phyloP scores from a whole-genome alignment of 345 rosid species.

The Noccaea caerulescens region DNA sequence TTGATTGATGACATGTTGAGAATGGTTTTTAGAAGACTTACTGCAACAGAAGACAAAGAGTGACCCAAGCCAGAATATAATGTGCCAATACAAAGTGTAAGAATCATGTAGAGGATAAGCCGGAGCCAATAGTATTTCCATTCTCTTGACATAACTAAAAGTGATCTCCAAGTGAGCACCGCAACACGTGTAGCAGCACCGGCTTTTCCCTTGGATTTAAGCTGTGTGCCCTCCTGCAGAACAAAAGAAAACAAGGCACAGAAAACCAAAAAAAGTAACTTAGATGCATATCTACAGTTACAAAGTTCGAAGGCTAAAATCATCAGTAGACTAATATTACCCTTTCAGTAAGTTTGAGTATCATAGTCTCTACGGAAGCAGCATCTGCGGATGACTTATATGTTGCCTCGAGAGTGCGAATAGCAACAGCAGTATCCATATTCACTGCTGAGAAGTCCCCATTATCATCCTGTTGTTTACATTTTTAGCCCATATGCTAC shows the following conservation, averaged over 20 bases:
- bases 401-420: conserved; percentile 96
- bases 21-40: conserved; percentile 48
- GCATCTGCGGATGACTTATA: conserved; percentile 91
- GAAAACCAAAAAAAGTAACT: neutral
- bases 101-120: conserved; percentile 81
- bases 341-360: conserved; percentile 79
- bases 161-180: conserved; percentile 95
- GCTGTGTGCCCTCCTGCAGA: conserved; percentile 88
- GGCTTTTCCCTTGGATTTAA: conserved; percentile 91
- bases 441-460: conserved; percentile 97
- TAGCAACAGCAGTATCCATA: conserved; percentile 99
- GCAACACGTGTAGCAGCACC: conserved; percentile 78
- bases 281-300: conserved; percentile 4
- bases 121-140: conserved; percentile 99
- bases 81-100: conserved; percentile 76
- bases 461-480: conserved; percentile 73
- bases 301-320: neutral
- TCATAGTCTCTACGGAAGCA: conserved; percentile 85
- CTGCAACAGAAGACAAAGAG: conserved; percentile 92
- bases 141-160: conserved; percentile 94
- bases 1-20: conserved; percentile 13
- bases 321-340: conserved; percentile 41
- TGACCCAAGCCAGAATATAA: conserved; percentile 92
- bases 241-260: neutral
- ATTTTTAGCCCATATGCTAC: neutral